Base-by-base conservation (phyloP, 2,329 filamentous ascomycete genomes). In the Metarhizium brunneum region DNA sequence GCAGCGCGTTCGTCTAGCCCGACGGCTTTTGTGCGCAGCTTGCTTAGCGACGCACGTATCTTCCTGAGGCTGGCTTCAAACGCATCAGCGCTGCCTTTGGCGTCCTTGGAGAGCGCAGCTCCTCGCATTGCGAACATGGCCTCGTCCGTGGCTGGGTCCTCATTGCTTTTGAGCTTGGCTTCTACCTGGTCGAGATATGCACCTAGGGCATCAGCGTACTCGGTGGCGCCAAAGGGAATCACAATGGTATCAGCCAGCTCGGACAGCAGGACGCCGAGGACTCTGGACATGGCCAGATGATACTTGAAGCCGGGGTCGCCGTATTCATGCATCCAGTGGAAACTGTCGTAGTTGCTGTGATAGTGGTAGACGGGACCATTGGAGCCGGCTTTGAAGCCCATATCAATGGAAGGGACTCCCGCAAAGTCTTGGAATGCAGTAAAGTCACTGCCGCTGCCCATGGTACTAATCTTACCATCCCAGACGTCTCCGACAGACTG, bases 301-400 rank as follows among this genome's bases (percentile, higher is more conserved):
- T 90, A 88, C 49, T 79, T 73, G 56, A 83, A 85, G 25, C 76
- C 80, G 2, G 77, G 77, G 64, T 96, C 92, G 47, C 89, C 90
- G 59, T 82, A 94, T 29, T 79, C 81, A 54, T 85, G 79, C 89
- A 95, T 95, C 91, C 92, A 96, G 69, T 87, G 77, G 69, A 91
- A 94, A 64, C 85, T 90, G 68, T 95, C 91, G 70, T 95, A 95
- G 74, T 96, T 95, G 68, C 85, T 86, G 73, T 96, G 91, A 69
- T 96, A 96, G 64, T 90, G 87, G 66, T 90, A 90, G 3, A 89
- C 77, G 0, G 85, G 73, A 47, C 78, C 76, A 2, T 70, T 66
- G 0, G 62, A 56, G 29, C 69, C 69, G 7, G 62, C 66, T 16
- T 68, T 68, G 64, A 88, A 89, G 30, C 80, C 78, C 52, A 88